Evolutionary conservation across 345 rosid species (phyloP).

Genomic region (Bruguiera gymnorhiza): DNA sequence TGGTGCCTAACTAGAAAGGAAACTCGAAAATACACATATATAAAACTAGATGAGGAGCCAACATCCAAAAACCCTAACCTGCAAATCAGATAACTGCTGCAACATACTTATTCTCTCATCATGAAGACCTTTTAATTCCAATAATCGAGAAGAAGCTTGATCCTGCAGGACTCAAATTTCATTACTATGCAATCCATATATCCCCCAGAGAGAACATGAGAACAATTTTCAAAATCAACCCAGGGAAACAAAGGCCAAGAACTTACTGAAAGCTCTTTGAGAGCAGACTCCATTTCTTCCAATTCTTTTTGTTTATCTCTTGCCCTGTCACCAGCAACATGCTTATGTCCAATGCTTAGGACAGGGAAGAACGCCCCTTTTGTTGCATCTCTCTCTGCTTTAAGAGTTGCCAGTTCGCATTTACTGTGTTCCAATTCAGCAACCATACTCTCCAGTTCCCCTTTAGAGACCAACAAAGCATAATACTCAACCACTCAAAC

Average conservation of each 20-base stretch:
- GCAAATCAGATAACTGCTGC: conserved; percentile 51
- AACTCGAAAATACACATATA: too few relatives aligned
- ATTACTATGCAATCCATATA: conserved; percentile 11
- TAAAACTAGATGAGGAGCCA: too few relatives aligned
- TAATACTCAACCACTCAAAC: neutral
- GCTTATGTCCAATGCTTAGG: conserved; percentile 60
- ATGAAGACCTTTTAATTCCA: conserved; percentile 67
- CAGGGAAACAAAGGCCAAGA: conserved; percentile 12
- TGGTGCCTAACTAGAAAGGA: too few relatives aligned
- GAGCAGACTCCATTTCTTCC: conserved; percentile 68
- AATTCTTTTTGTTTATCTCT: conserved; percentile 71
- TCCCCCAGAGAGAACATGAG: conserved; percentile 7
- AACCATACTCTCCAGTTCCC: conserved; percentile 63
- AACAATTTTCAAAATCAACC: conserved; percentile 17
- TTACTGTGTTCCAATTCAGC: conserved; percentile 66
- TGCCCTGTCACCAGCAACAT: conserved; percentile 49
- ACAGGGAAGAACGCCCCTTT: conserved; percentile 74
- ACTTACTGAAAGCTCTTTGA: conserved; percentile 65
- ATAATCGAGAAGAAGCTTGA: conserved; percentile 59
- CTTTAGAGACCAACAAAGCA: conserved; percentile 43
- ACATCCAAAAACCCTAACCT: conserved; percentile 39
- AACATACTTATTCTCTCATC: conserved; percentile 71
- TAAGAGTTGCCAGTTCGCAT: conserved; percentile 60
- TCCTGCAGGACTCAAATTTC: conserved; percentile 46
- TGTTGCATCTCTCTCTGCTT: conserved; percentile 79